Evolutionary conservation across 768 basidiomycete genomes (phyloP).

Genomic region (Kwoniella dendrophila): DNA sequence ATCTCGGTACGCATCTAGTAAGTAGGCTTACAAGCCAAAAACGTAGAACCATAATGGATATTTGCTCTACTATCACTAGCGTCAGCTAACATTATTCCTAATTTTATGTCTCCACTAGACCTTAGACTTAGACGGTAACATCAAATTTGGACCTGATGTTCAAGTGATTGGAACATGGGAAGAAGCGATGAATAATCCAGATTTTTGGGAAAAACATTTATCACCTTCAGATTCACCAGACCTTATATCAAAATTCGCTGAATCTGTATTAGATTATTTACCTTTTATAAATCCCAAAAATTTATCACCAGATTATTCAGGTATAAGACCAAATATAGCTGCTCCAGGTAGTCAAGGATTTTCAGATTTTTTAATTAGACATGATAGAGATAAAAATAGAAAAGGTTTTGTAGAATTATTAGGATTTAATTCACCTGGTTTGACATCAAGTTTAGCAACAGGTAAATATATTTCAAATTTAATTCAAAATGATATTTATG

Average conservation of each 20-base stretch:
- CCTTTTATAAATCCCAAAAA: constrained; percentile 44
- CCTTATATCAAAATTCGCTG: constrained; percentile 63
- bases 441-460: constrained; percentile 83
- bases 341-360: constrained; percentile 73
- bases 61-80: neutral
- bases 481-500: constrained; percentile 34
- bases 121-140: constrained; percentile 76
- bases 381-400: constrained; percentile 37
- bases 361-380: constrained; percentile 79
- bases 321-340: constrained; percentile 76
- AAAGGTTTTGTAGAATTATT: constrained; percentile 72
- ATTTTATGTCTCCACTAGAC: constrained; percentile 30
- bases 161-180: constrained; percentile 70
- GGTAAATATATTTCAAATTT: constrained; percentile 75
- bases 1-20: constrained; percentile 82
- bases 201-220: constrained; percentile 32
- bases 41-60: neutral
- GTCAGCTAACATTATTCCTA: neutral
- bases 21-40: constrained; percentile 7
- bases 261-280: constrained; percentile 61
- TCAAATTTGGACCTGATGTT: constrained; percentile 90
- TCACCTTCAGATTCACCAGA: constrained; percentile 24
- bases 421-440: constrained; percentile 89
- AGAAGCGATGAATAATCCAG: constrained; percentile 44
- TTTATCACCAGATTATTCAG: constrained; percentile 49